Evolutionary conservation across 2,329 filamentous ascomycete species (phyloP), one percentile per base, ranked within the genome.

Genomic region (Leptographium procerum): DNA sequence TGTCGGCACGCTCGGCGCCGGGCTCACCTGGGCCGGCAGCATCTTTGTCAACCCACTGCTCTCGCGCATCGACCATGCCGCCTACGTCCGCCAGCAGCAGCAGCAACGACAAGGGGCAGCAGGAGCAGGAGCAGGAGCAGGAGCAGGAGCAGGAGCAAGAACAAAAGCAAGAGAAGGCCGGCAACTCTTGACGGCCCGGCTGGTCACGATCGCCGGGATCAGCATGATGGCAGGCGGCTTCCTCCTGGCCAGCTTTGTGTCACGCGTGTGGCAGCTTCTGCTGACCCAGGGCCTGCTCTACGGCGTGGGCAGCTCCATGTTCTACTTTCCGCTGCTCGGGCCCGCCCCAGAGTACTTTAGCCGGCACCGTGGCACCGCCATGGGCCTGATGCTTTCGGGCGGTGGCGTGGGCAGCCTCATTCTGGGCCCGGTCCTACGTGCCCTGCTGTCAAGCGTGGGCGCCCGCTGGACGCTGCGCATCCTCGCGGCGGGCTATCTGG

Each of bases 281-380:
- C 64, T 74, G 4, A 75, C 73, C 2, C 74, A 77, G 64, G 74
- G 75, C 1, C 62, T 76, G 13, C 61, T 76, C 14, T 69, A 72
- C 48, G 75, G 75, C 9, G 52, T 74, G 22, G 74, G 75, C n/a
- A 71, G 70, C 63, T 76, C 73, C 13, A 65, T 77, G 43, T 59
- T 76, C 26, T 73, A 74, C 57, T 75, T 74, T 56, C 71, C 73
- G 10, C 68, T 78, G 31, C 64, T 77, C 3, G 71, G 70, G 16
- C 73, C 75, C 3, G 73, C 76, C 11, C 75, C 77, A 0, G 76
- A 79, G 63, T 80, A 77, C 62, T 79, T 79, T 61, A 71, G 69
- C 36, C 69, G 67, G n/a, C 73, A 75, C 60, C 71, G 74, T 8
- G 76, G 75, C 2, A 72, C 71, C 6, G 75, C 75, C 2, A 73